Evolutionary conservation across 148 eudicot species (phyloP).

Genomic region (Amaranthus hypochondriacus): DNA sequence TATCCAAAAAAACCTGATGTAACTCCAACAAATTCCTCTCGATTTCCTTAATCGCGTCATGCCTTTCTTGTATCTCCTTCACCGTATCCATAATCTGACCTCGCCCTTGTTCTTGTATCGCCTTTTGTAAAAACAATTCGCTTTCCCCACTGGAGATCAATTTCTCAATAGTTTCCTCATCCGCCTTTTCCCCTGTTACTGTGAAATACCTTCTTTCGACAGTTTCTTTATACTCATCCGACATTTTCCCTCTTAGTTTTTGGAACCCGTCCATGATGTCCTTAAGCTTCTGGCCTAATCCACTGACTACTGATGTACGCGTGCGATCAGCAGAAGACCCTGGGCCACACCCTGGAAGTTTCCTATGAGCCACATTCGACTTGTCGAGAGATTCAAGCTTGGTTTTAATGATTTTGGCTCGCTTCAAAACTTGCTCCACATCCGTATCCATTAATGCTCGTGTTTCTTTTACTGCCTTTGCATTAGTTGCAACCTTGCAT

Average conservation of each 20-base stretch:
- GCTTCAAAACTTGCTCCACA: slow-evolving; percentile 51
- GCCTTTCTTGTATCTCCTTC: slow-evolving; percentile 70
- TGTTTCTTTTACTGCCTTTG: slow-evolving; percentile 49
- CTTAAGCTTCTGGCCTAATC: slow-evolving; percentile 65
- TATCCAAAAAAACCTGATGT: slow-evolving; percentile 75
- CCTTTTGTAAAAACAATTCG: slow-evolving; percentile 62
- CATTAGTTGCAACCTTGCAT: slow-evolving; percentile 53
- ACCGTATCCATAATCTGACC: slow-evolving; percentile 79
- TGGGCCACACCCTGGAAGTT: slow-evolving; percentile 55
- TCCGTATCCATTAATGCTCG: slow-evolving; percentile 66
- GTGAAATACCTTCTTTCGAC: slow-evolving; percentile 67
- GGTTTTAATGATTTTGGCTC: slow-evolving; percentile 55
- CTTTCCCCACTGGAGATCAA: slow-evolving; percentile 69
- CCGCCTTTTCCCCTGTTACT: slow-evolving; percentile 61
- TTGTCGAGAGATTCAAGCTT: slow-evolving; percentile 62
- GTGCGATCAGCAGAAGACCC: slow-evolving; percentile 75
- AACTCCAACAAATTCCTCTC: slow-evolving; percentile 67
- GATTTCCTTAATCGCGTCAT: slow-evolving; percentile 68
- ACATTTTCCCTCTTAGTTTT: slow-evolving; percentile 48
- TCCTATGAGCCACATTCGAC: slow-evolving; percentile 53
- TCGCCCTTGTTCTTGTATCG: slow-evolving; percentile 74
- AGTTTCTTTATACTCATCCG: slow-evolving; percentile 67
- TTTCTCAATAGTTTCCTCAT: slow-evolving; percentile 60
- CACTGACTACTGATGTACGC: slow-evolving; percentile 55
- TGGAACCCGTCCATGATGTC: slow-evolving; percentile 73